These are phyloP conservation scores for Tetragonia tetragonoides DNA, from an alignment of 148 eudicot species.

Conservation along the genomic window DNA sequence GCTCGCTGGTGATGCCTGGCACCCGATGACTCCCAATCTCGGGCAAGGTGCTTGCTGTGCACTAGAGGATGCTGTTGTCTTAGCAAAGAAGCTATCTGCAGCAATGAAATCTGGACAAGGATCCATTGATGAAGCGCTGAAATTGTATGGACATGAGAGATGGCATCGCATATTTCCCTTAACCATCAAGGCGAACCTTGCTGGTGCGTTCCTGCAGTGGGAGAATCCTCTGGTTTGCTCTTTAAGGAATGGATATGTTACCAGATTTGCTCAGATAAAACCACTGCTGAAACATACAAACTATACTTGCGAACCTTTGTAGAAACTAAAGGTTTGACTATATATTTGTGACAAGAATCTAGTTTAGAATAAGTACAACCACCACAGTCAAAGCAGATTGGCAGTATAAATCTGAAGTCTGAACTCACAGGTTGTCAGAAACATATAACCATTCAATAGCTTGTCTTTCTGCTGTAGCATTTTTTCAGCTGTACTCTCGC, in stretches of 20 bases:
- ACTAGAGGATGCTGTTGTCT: conserved; percentile 69
- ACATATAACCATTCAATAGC: too few species aligned
- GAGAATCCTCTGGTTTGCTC: conserved; percentile 47
- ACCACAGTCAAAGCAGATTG: too few species aligned
- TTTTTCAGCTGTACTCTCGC: too few species aligned
- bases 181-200: conserved; percentile 48
- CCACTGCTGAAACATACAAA: conserved; percentile 65
- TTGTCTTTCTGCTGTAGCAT: too few species aligned
- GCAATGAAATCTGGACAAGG: conserved; percentile 35
- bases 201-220: conserved; percentile 53
- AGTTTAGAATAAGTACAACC: too few species aligned
- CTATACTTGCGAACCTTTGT: conserved; percentile 38
- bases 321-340: too few species aligned
- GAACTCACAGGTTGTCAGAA: neutral
- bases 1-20: conserved; percentile 98
- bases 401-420: neutral
- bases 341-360: too few species aligned
- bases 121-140: conserved; percentile 53
- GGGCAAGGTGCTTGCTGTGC: conserved; percentile 99
- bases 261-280: conserved; percentile 43
- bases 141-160: conserved; percentile 50
- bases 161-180: conserved; percentile 54
- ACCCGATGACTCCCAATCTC: conserved; percentile 97
- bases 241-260: conserved; percentile 40
- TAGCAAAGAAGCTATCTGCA: conserved; percentile 43